Base-by-base conservation (phyloP, 2,329 filamentous ascomycete genomes). In the Fusarium sp. region DNA sequence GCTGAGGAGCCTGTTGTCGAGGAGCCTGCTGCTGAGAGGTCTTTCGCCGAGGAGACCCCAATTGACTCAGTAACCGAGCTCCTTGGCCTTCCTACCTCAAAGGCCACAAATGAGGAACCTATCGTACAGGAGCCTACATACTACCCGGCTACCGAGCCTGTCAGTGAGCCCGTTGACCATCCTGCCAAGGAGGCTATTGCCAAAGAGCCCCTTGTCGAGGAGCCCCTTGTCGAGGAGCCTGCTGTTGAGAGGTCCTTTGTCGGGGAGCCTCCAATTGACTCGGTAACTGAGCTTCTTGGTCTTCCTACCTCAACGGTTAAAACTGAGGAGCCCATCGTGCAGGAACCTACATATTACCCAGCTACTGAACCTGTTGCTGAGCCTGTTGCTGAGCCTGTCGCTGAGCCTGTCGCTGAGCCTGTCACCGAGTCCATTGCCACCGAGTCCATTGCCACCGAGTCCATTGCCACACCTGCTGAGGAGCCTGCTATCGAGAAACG, bases 151-250 rank as follows among this genome's bases (percentile, higher is more conserved):
- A 26, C 26, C 8, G 26, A 9, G 26, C 26, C 26, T 26, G 26
- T 26, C 26, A 26, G 9, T 26, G 26, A 26, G 8, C 9, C 26
- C 10, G 9, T 26, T 26, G 26, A 26, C 26, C 26, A 26, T 7
- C 26, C 3, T 35, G 33, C 15, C 3, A 7, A 35, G 2, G 33
- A 35, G 17, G 17, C 33, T n/a, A n/a, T 9, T 35, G 14, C 4
- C 9, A 14, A 10, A 5, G 30, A 35, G 20, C 17, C 50, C 7
- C 14, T n/a, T 47, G 17, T 14, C 6, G 40, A 33, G 13, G 37
- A 61, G 24, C 19, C 60, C 5, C n/a, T 32, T 13, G 24, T 19
- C 7, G 53, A 59, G 9, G 26, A 41, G 30, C 17, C 50, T 10
- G 22, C 22, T 47, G 20, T 14, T 6, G 40, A 33, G 13, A 41